These are phyloP conservation scores for Nyctanthes arbortristis DNA, from an alignment of 257 asterid species.

Conservation along the genomic window DNA sequence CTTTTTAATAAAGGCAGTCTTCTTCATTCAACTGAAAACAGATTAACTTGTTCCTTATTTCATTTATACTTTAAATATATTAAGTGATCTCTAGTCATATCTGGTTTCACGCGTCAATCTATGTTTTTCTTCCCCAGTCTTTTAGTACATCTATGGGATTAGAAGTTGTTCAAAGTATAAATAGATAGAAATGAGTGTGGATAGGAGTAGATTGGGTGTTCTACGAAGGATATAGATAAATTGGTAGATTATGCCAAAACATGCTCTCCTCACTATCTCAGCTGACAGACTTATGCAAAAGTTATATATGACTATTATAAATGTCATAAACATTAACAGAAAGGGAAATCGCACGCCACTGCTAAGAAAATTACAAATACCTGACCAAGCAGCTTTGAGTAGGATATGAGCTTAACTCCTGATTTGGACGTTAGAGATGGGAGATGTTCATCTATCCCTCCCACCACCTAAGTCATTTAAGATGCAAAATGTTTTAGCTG, in stretches of 20 bases:
- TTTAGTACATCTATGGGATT: too few species aligned
- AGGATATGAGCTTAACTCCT: conserved; percentile 74
- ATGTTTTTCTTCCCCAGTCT: not conserved
- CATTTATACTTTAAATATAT: not conserved
- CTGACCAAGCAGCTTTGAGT: conserved; percentile 67
- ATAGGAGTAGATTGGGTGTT: too few species aligned
- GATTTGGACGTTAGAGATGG: conserved; percentile 81
- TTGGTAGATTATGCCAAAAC: too few species aligned
- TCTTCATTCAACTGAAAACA: not conserved
- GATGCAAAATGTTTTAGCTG: conserved; percentile 15
- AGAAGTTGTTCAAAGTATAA: too few species aligned
- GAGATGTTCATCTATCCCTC: conserved; percentile 84
- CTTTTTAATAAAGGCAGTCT: not conserved
- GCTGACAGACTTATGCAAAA: too few species aligned
- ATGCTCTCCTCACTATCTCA: too few species aligned
- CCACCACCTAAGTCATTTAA: conserved; percentile 69
- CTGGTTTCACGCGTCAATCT: not conserved
- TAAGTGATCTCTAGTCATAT: not conserved
- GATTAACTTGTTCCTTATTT: not conserved
- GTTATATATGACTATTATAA: not conserved
- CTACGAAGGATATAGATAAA: too few species aligned
- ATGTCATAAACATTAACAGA: not conserved
- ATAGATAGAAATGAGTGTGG: too few species aligned
- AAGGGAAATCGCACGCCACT: conserved; percentile 2
- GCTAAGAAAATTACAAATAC: conserved; percentile 39